Evolutionary conservation across 139 green algal genomes (phyloP), one percentile per base, ranked within the genome.

Genomic region (Tetraselmis chui): DNA sequence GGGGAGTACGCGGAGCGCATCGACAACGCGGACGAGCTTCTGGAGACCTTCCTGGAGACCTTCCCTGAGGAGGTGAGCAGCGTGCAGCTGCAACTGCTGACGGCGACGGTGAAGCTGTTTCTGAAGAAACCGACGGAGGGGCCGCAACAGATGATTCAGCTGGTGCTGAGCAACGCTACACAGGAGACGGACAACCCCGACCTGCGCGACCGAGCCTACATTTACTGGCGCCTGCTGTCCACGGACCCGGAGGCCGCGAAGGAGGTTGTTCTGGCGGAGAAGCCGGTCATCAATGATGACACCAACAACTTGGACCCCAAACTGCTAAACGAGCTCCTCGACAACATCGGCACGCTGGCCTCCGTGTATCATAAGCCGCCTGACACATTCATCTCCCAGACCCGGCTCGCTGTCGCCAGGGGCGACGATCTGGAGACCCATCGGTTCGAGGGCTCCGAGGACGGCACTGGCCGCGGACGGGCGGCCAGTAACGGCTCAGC

Each of bases 1-100:
- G 97, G 97, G 1, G 97, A 99, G 92, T 99, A 99, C 85, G 97
- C 97, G 0, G 95, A 99, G 86, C 92, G 97, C 79, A 99, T 99
- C 77, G 97, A 99, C 89, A 98, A 98, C 85, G 96, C 96, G 0
- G 95, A 98, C 78, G 97, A 99, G 88, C 93, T 99, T 84, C 90
- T 99, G 75, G 95, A 97, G 83, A 87, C 88, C 28, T 98, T 99
- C 84, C 84, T 99, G 84, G 97, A 99, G 83, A 93, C 91, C 2
- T 99, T 99, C 88, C 94, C 94, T 2, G 45, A 67, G 45, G 79
- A 82, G 28, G 18, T 30, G 2, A 25, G 22, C 30, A 32, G 31
- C 32, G 97, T 99, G 75, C 97, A 99, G 89, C 93, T 99, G 84
- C 94, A 98, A 91, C 92, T 99, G 88, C 91, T 99, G 24, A 99